Conservation (phyloP, 225 moss, liverwort and hornwort species). For the Straminergon stramineum region DNA sequence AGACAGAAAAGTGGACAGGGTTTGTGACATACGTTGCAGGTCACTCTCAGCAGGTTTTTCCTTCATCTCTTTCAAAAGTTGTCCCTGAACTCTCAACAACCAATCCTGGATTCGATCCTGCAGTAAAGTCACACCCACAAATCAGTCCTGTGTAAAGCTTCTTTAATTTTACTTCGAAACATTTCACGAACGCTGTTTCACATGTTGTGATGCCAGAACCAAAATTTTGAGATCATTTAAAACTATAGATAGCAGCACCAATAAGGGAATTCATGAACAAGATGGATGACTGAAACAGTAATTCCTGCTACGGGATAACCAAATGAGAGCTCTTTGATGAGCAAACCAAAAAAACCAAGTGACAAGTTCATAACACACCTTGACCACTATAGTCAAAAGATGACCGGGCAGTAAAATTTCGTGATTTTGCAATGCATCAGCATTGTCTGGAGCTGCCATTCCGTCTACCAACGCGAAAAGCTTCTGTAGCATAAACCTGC, state of each 20-base stretch:
- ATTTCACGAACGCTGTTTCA: neutral
- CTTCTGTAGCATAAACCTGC: slow-evolving; percentile 97
- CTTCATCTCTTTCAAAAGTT: slow-evolving; percentile 67
- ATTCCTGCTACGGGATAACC: neutral
- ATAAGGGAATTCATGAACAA: neutral
- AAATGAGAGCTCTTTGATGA: neutral
- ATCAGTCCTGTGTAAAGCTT: slow-evolving; percentile 3
- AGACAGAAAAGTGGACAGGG: neutral
- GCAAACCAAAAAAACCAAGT: neutral
- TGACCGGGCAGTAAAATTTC: slow-evolving; percentile 88
- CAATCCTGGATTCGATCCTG: slow-evolving; percentile 99
- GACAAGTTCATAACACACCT: slow-evolving; percentile 31
- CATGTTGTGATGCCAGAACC: neutral
- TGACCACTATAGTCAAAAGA: slow-evolving; percentile 74
- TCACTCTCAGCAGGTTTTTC: slow-evolving; percentile 74
- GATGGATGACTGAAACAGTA: neutral
- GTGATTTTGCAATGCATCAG: slow-evolving; percentile 85
- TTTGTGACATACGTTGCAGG: slow-evolving; percentile 54
- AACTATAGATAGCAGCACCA: neutral
- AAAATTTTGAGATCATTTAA: neutral
- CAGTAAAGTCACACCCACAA: neutral
- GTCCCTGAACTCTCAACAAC: slow-evolving; percentile 59
- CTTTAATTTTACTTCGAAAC: neutral
- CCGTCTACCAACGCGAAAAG: slow-evolving; percentile 90
- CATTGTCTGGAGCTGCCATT: slow-evolving; percentile 78